Evolutionary conservation across 208 protist species (phyloP).

Genomic region (Leishmania guyanensis): DNA sequence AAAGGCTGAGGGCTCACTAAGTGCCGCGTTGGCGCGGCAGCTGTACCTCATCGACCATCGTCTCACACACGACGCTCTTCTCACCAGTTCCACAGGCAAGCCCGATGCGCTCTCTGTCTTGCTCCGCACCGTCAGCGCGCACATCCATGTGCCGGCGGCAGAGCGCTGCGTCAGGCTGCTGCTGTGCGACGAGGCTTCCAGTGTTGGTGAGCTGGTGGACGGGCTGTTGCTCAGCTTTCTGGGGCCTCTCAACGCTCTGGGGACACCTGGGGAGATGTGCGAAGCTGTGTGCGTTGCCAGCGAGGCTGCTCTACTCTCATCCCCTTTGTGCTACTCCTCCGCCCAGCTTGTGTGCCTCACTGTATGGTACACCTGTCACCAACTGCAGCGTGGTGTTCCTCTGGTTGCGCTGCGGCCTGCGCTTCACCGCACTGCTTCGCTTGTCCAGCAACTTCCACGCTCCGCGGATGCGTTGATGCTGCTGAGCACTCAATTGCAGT

Average conservation of each 20-base stretch:
- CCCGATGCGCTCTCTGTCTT: constrained; percentile 10
- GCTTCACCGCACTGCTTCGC: constrained; percentile 9
- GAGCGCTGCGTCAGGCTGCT: constrained; percentile 10
- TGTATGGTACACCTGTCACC: constrained; percentile 13
- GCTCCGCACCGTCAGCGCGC: constrained; percentile 15
- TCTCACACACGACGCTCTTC: neutral
- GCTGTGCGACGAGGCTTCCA: neutral
- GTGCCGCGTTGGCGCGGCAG: neutral
- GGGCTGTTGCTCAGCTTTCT: constrained; percentile 6
- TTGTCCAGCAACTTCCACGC: neutral
- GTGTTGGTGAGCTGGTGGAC: constrained; percentile 9
- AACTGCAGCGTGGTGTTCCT: constrained; percentile 9
- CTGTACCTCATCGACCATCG: neutral
- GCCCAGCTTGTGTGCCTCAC: constrained; percentile 12
- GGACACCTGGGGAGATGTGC: constrained; percentile 7
- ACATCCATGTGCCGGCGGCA: neutral
- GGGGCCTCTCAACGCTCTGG: constrained; percentile 13
- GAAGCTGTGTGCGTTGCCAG: constrained; percentile 17
- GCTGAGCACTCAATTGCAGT: constrained; percentile 28
- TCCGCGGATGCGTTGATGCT: constrained; percentile 23
- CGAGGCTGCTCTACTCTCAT: neutral
- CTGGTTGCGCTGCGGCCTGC: constrained; percentile 14
- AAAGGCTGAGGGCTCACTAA: neutral
- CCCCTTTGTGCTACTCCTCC: neutral
- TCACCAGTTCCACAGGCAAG: neutral